A percentile compares a stretch with the other conserved stretches of the same genome.
Evolutionary conservation across 75 land plant species (phyloP).

Genomic region (Selaginella tamariscina): DNA sequence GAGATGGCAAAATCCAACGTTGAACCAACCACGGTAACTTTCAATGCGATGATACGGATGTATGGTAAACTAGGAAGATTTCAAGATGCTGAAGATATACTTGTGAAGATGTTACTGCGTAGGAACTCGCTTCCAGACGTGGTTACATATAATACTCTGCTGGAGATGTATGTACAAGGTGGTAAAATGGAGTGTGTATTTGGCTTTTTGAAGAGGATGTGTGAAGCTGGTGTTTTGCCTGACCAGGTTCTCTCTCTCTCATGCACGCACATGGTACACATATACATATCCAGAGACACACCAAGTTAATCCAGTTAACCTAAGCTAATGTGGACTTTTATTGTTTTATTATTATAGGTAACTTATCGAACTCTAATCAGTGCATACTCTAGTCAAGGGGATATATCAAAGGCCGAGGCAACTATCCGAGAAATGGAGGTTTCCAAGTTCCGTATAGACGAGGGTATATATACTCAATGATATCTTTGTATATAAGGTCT

Average conservation of each 20-base stretch:
- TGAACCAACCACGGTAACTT: constrained; percentile 47
- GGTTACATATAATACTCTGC: constrained; percentile 50
- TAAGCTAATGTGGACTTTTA: too few relatives aligned
- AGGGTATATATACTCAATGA: not conserved
- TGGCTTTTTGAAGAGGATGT: constrained; percentile 34
- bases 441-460: not conserved
- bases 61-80: constrained; percentile 40
- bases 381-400: not conserved
- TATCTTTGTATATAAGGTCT: not conserved
- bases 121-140: constrained; percentile 35
- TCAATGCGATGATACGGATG: constrained; percentile 72
- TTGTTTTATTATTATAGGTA: too few relatives aligned
- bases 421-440: not conserved
- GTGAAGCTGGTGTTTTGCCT: constrained; percentile 40
- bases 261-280: too few relatives aligned
- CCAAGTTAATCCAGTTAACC: too few relatives aligned
- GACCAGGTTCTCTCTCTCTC: too few relatives aligned
- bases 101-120: not conserved
- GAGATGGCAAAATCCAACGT: constrained; percentile 40
- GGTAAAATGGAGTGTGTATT: constrained; percentile 38
- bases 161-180: constrained; percentile 41
- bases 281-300: too few relatives aligned
- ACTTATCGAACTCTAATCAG: not conserved
- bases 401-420: not conserved
- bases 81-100: constrained; percentile 45